Evolutionary conservation across 2,329 filamentous ascomycete species (phyloP).

Genomic region (Aspergillus melleus): DNA sequence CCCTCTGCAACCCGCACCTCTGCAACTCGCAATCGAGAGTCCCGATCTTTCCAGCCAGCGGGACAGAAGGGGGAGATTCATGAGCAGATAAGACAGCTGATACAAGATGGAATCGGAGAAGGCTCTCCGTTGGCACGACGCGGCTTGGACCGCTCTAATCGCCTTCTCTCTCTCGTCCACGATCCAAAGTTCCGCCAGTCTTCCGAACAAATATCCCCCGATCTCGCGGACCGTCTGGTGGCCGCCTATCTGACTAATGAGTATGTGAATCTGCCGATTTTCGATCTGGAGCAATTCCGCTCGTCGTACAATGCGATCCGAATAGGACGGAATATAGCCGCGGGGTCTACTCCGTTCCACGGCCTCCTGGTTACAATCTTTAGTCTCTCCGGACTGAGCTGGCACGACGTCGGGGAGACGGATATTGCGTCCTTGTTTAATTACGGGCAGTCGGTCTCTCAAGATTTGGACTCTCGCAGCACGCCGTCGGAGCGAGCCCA

Average conservation of each 20-base stretch:
- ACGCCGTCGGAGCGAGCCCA: constrained; percentile 18
- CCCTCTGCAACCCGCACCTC: too few species aligned
- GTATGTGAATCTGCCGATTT: constrained; percentile 27
- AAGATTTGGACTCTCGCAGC: constrained; percentile 11
- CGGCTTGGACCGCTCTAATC: neutral
- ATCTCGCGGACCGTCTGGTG: constrained; percentile 18
- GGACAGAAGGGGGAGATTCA: constrained; percentile 6
- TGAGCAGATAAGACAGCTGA: neutral
- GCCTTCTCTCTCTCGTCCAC: neutral
- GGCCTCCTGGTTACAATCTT: constrained; percentile 23
- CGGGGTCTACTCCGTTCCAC: constrained; percentile 15
- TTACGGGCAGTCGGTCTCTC: constrained; percentile 19
- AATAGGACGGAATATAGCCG: neutral
- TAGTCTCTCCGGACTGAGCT: constrained; percentile 17
- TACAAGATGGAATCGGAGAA: constrained; percentile 1
- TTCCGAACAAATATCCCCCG: constrained; percentile 12
- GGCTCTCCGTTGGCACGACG: neutral
- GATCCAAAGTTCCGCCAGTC: neutral
- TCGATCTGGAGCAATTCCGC: constrained; percentile 20
- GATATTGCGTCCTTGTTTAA: constrained; percentile 18
- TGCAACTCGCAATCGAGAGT: too few species aligned
- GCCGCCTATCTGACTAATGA: constrained; percentile 23
- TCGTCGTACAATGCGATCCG: constrained; percentile 15
- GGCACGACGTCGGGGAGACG: constrained; percentile 3
- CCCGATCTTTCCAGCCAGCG: neutral